phyloP scores from a whole-genome alignment of 805 yeast species.

The Schwanniomyces sp. region DNA sequence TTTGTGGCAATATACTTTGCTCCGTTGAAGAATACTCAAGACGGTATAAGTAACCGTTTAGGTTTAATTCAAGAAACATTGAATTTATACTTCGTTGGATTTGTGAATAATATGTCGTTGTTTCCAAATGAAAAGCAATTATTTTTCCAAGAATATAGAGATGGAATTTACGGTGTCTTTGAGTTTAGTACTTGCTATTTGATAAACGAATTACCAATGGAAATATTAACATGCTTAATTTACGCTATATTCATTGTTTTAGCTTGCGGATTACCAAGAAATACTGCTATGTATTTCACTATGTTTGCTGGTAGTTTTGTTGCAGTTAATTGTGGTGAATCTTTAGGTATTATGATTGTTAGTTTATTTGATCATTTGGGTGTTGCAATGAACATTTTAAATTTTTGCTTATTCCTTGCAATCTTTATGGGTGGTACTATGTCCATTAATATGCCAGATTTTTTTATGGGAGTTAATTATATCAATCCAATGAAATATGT shows the following conservation, averaged over 20 bases:
- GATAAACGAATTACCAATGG: conserved; percentile 66
- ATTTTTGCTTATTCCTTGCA: conserved; percentile 66
- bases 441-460: conserved; percentile 72
- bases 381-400: conserved; percentile 72
- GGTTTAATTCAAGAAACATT: conserved; percentile 76
- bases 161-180: conserved; percentile 62
- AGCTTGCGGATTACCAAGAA: conserved; percentile 72
- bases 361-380: conserved; percentile 75
- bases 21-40: conserved; percentile 33
- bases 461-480: conserved; percentile 70
- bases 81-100: conserved; percentile 74
- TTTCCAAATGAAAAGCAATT: conserved; percentile 73
- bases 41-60: conserved; percentile 64
- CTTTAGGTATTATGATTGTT: conserved; percentile 78
- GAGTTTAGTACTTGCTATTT: conserved; percentile 65
- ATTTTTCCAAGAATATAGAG: conserved; percentile 77
- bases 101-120: conserved; percentile 72
- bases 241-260: conserved; percentile 65
- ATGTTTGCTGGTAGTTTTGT: conserved; percentile 54
- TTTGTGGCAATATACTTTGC: conserved; percentile 66
- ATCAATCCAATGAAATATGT: conserved; percentile 77
- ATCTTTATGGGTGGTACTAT: conserved; percentile 83
- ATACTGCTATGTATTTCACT: conserved; percentile 65
- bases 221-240: conserved; percentile 55
- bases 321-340: conserved; percentile 75